These are phyloP conservation scores for Coemansia sp. DNA, from an alignment of 192 early-diverging fungal genomes.

Conservation along the genomic window DNA sequence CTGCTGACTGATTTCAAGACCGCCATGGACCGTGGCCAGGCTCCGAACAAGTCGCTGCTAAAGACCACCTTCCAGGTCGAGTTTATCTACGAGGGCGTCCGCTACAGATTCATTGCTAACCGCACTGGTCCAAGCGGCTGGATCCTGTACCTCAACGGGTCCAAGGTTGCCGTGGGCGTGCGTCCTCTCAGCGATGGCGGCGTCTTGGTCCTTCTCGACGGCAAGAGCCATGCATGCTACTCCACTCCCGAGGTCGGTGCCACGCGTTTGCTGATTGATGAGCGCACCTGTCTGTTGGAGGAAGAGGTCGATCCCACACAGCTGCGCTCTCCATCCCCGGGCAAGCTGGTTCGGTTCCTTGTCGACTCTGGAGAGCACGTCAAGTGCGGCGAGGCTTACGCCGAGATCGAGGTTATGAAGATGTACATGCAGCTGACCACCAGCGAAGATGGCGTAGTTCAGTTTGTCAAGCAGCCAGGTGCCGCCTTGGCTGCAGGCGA, in stretches of 20 bases:
- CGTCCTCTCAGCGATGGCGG: slow-evolving; percentile 91
- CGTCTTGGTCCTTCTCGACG: slow-evolving; percentile 84
- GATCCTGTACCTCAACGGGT: slow-evolving; percentile 80
- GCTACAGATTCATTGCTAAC: slow-evolving; percentile 84
- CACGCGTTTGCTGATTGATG: slow-evolving; percentile 86
- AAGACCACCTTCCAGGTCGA: slow-evolving; percentile 76
- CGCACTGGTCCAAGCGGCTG: slow-evolving; percentile 81
- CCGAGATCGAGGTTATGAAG: slow-evolving; percentile 99
- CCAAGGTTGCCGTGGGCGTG: slow-evolving; percentile 79
- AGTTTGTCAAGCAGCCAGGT: slow-evolving; percentile 87
- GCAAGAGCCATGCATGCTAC: slow-evolving; percentile 92
- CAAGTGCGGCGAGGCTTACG: slow-evolving; percentile 85
- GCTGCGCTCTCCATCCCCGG: slow-evolving; percentile 91
- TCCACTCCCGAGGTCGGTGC: slow-evolving; percentile 85
- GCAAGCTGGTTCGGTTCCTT: slow-evolving; percentile 92
- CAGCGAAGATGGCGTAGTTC: slow-evolving; percentile 85
- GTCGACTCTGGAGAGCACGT: slow-evolving; percentile 94
- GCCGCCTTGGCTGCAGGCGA: slow-evolving; percentile 85
- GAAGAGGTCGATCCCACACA: slow-evolving; percentile 98
- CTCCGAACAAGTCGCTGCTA: slow-evolving; percentile 75
- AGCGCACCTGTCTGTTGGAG: slow-evolving; percentile 90
- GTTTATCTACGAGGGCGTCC: slow-evolving; percentile 92
- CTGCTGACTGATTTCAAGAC: slow-evolving; percentile 75
- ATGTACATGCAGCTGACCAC: slow-evolving; percentile 99
- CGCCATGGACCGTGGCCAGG: slow-evolving; percentile 91